Conservation (phyloP, 371 early-diverging fungal genomes). For the Mucor saturninus region DNA sequence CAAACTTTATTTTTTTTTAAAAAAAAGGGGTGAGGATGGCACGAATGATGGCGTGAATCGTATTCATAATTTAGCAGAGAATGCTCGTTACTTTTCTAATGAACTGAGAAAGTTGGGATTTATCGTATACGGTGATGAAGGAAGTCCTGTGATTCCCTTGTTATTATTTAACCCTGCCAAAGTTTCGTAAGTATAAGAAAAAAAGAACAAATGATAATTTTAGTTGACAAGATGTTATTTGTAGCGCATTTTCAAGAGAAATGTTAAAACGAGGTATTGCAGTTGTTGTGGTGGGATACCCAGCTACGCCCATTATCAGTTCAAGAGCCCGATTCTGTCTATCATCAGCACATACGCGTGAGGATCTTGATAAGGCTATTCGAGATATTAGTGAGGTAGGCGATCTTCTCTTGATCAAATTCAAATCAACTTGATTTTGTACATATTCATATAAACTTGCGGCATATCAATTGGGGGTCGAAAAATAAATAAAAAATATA, state of each 20-base stretch:
- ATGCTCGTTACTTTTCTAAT: slow-evolving; percentile 86
- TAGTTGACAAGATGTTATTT: neutral
- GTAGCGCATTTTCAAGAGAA: slow-evolving; percentile 90
- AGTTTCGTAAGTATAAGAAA: slow-evolving; percentile 62
- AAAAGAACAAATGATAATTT: neutral
- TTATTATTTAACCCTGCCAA: slow-evolving; percentile 98
- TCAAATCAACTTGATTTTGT: slow-evolving; percentile 22
- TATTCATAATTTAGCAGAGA: slow-evolving; percentile 86
- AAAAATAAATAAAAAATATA: neutral
- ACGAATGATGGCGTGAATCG: slow-evolving; percentile 82
- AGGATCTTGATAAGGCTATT: slow-evolving; percentile 86
- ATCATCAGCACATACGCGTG: slow-evolving; percentile 93
- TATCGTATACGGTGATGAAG: slow-evolving; percentile 93
- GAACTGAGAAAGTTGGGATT: slow-evolving; percentile 91
- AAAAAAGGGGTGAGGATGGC: slow-evolving; percentile 65
- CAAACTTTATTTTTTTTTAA: neutral
- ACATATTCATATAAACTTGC: neutral
- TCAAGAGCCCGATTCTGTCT: slow-evolving; percentile 98
- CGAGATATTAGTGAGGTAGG: slow-evolving; percentile 70
- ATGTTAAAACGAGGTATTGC: slow-evolving; percentile 92
- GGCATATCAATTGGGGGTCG: neutral
- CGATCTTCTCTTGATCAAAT: slow-evolving; percentile 61
- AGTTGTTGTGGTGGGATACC: slow-evolving; percentile 98
- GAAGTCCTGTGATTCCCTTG: slow-evolving; percentile 97
- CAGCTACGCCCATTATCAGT: slow-evolving; percentile 97